Percentiles rank a stretch among this genome's conserved stretches.
Evolutionary conservation across 2,329 filamentous ascomycete genomes (phyloP).

Genomic region (Ceratocystis alfenasii): DNA sequence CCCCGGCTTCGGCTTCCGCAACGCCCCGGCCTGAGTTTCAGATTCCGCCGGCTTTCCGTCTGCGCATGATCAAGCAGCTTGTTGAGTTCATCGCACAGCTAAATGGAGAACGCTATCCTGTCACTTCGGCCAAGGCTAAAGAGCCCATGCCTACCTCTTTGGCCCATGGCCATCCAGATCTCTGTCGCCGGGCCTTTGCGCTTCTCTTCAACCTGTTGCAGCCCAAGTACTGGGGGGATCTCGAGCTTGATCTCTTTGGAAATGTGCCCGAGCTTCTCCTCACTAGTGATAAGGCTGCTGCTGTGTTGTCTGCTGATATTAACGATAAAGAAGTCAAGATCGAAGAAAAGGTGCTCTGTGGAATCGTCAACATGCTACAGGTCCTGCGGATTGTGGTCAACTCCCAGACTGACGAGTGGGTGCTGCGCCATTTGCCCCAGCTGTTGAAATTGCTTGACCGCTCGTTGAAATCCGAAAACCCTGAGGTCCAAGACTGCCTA

Average conservation of each 20-base stretch:
- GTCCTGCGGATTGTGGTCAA: slow-evolving; percentile 83
- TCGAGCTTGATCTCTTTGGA: slow-evolving; percentile 74
- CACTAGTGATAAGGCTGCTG: slow-evolving; percentile 62
- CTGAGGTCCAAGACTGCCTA: slow-evolving; percentile 86
- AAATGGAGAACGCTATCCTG: slow-evolving; percentile 63
- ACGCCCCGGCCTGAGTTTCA: slow-evolving; percentile 48
- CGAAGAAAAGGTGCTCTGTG: slow-evolving; percentile 49
- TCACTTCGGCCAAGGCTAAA: slow-evolving; percentile 57
- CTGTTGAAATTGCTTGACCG: slow-evolving; percentile 87
- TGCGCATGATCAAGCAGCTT: slow-evolving; percentile 84
- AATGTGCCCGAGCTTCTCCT: slow-evolving; percentile 82
- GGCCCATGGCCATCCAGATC: slow-evolving; percentile 26
- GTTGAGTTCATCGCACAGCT: slow-evolving; percentile 89
- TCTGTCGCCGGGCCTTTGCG: slow-evolving; percentile 61
- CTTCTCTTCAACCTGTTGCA: slow-evolving; percentile 76
- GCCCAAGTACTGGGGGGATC: slow-evolving; percentile 77
- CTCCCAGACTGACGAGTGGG: slow-evolving; percentile 82
- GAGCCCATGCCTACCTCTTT: slow-evolving; percentile 38
- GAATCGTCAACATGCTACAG: slow-evolving; percentile 76
- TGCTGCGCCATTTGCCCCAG: slow-evolving; percentile 60
- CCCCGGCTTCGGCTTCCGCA: not conserved
- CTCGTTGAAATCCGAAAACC: slow-evolving; percentile 72
- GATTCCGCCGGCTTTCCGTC: slow-evolving; percentile 54
- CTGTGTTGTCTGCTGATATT: slow-evolving; percentile 47
- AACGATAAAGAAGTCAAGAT: slow-evolving; percentile 54